phyloP scores from a whole-genome alignment of 495 filamentous ascomycete species.

The Astrocystis sublimbata region DNA sequence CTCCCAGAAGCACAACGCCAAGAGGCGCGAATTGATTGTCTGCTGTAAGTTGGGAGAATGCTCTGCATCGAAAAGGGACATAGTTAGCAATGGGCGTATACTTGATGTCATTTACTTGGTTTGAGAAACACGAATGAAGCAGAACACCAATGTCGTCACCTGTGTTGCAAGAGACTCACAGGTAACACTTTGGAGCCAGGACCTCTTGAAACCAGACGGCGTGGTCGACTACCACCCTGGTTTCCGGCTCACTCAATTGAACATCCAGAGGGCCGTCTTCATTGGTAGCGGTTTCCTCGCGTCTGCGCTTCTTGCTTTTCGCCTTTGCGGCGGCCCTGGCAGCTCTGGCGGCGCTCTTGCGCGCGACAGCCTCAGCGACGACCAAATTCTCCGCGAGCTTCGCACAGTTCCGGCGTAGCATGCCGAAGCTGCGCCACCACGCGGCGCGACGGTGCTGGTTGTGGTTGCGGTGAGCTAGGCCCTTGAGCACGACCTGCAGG shows the following conservation, averaged over 20 bases:
- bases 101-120: too few species aligned
- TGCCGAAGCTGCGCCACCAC: constrained; percentile 73
- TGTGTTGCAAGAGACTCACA: too few species aligned
- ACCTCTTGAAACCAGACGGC: constrained; percentile 39
- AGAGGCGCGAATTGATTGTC: constrained; percentile 75
- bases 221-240: constrained; percentile 11
- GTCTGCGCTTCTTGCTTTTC: constrained; percentile 18
- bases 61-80: constrained; percentile 30
- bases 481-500: constrained; percentile 53
- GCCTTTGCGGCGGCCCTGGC: constrained; percentile 13
- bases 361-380: constrained; percentile 11
- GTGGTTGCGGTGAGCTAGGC: constrained; percentile 75
- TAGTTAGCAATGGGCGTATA: background rate
- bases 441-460: constrained; percentile 73
- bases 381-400: constrained; percentile 52
- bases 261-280: background rate
- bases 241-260: background rate
- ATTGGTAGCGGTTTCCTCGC: constrained; percentile 15
- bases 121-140: too few species aligned
- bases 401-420: constrained; percentile 61
- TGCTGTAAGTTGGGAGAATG: constrained; percentile 69
- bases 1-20: constrained; percentile 72
- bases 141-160: too few species aligned
- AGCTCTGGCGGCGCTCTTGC: constrained; percentile 10
- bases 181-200: constrained; percentile 31